These are phyloP conservation scores for Beauveria caledonica DNA, from an alignment of 2,329 filamentous ascomycete genomes.

Conservation along the genomic window DNA sequence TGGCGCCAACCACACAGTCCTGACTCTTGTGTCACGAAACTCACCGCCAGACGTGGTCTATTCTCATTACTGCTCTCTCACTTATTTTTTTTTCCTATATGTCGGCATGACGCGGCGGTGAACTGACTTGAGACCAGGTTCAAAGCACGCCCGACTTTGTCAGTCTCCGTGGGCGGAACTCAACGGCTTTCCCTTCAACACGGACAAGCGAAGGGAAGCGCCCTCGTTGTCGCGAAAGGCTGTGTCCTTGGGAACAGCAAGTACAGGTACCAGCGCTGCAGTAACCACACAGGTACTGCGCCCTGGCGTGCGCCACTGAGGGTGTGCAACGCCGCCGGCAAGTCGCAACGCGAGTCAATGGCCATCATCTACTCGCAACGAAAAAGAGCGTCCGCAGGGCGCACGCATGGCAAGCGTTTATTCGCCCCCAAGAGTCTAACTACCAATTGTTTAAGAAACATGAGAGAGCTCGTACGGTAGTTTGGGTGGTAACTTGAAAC, in stretches of 20 bases:
- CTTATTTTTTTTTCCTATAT: background rate
- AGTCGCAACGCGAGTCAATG: background rate
- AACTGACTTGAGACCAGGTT: too few species aligned
- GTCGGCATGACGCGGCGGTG: too few species aligned
- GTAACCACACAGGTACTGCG: background rate
- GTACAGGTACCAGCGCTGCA: background rate
- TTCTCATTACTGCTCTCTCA: background rate
- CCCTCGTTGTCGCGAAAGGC: background rate
- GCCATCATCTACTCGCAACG: background rate
- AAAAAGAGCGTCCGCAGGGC: background rate
- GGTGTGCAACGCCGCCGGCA: background rate
- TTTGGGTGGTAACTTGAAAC: background rate
- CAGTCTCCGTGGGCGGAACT: background rate
- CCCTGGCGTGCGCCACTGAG: background rate
- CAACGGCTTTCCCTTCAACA: background rate
- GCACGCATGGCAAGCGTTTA: background rate
- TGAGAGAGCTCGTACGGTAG: background rate
- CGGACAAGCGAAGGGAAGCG: constrained; percentile 1
- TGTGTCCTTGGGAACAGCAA: background rate
- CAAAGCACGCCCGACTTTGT: too few species aligned
- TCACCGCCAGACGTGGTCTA: constrained; percentile 1
- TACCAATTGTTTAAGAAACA: background rate
- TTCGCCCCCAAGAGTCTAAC: too few species aligned
- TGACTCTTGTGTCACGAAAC: background rate
- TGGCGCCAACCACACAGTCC: background rate